Base-by-base conservation (phyloP, 2,329 filamentous ascomycete species). In the Apiospora rasikravindrae region DNA sequence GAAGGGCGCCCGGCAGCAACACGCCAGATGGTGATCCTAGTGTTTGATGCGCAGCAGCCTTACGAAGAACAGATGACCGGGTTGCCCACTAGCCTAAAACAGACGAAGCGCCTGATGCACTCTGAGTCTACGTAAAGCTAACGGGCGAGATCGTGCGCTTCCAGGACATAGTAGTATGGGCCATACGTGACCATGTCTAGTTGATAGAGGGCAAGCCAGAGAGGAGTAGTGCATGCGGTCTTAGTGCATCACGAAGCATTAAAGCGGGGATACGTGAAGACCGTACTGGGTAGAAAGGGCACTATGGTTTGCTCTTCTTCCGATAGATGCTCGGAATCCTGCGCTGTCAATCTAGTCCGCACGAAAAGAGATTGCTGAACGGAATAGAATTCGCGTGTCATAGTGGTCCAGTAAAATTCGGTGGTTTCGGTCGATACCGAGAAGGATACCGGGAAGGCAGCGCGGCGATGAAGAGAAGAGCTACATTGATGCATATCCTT, bases 341-440 rank as follows among this genome's bases (percentile, higher is more conserved):
- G 0, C 78, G 79, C 2, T 73, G 77, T 13, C 81, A 85, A 16
- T 80, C 84, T 0, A 72, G 73, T 0, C 81, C 84, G 0, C 86
- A 84, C 75, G 80, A 82, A 16, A 79, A 84, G 16, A 74, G 90
- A 72, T 80, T 92, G 77, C 69, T 87, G 78, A 79, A 91, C 81
- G 78, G 91, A 85, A 83, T 91, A 80, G 79, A 90, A 71, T 81
- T 92, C 73, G 76, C 82, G 0, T 87, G 85, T 76, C 73, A 80
- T 75, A 0, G 83, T 85, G 0, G 81, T 84, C 0, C 84, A 86
- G 73, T 77, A 33, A 33, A 33, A 33, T 33, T 33, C 33, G 33
- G 33, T 33, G 33, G 33, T 33, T 33, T 33, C 33, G 33, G 33
- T 33, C 33, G 33, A 33, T 33, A 33, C 33, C 33, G 33, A 33